phyloP scores from a whole-genome alignment of 371 early-diverging fungal species.

The Dinochytrium kinnereticum region DNA sequence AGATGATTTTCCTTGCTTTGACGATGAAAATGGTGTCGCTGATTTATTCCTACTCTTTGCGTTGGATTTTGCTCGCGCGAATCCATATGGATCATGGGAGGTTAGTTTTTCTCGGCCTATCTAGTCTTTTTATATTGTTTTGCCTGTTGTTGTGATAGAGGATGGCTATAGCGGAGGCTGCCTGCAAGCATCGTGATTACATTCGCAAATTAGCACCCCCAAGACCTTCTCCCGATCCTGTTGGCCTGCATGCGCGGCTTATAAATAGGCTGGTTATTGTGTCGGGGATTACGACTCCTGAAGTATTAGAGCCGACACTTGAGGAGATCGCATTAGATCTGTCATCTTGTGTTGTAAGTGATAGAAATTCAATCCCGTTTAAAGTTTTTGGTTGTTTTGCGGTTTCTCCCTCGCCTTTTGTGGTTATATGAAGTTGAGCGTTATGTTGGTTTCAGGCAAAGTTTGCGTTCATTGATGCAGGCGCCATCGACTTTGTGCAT shows the following conservation, averaged over 20 bases:
- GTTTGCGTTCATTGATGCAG: slow-evolving; percentile 8
- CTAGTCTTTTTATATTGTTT: background rate
- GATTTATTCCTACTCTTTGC: slow-evolving; percentile 13
- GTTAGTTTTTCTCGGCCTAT: background rate
- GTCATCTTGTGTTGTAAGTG: background rate
- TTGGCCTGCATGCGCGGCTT: background rate
- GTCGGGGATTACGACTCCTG: background rate
- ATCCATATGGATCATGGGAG: background rate
- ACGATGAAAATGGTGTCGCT: background rate
- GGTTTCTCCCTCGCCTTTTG: too few species aligned
- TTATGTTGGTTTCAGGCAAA: slow-evolving; percentile 13
- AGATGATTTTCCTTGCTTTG: background rate
- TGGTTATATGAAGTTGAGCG: too few species aligned
- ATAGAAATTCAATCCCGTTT: background rate
- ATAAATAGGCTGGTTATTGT: background rate
- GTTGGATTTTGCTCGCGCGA: background rate
- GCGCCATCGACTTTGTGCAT: slow-evolving; percentile 10
- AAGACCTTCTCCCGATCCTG: slow-evolving; percentile 4
- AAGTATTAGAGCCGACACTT: background rate
- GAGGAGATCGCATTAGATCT: slow-evolving; percentile 8
- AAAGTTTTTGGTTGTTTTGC: background rate
- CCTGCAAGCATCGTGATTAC: background rate
- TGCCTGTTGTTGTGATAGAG: background rate
- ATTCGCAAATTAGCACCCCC: background rate
- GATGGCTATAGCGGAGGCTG: slow-evolving; percentile 2